A percentile compares a stretch with the other conserved stretches of the same genome.
phyloP scores from a whole-genome alignment of 148 eudicot species.

The Vaccinium myrtillus region DNA sequence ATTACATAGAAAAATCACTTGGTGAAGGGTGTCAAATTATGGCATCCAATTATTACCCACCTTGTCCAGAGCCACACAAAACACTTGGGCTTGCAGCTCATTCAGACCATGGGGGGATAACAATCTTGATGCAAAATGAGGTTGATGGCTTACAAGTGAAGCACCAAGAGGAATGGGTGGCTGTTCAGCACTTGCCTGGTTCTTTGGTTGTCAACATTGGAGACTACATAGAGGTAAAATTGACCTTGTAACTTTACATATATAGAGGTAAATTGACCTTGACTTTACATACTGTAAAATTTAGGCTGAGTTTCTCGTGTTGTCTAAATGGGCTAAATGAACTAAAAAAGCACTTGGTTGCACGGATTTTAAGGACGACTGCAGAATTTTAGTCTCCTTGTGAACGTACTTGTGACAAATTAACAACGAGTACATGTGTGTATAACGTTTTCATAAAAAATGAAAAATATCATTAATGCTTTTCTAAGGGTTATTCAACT shows the following conservation, averaged over 20 bases:
- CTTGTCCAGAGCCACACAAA: constrained; percentile 15
- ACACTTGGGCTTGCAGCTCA: constrained; percentile 28
- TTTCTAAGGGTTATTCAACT: background rate
- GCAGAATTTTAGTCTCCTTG: background rate
- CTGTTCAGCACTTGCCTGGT: background rate
- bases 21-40: background rate
- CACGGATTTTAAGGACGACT: background rate
- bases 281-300: background rate
- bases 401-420: background rate
- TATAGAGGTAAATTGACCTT: constrained; percentile 1
- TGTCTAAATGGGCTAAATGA: too few species aligned
- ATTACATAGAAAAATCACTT: constrained; percentile 1
- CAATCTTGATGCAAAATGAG: constrained; percentile 23
- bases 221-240: constrained; percentile 11
- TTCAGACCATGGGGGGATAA: constrained; percentile 32
- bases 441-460: too few species aligned
- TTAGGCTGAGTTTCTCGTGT: too few species aligned
- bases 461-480: background rate
- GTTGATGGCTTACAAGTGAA: constrained; percentile 27
- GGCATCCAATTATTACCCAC: constrained; percentile 11
- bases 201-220: constrained; percentile 8
- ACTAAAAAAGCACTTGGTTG: too few species aligned
- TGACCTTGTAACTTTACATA: too few species aligned
- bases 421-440: too few species aligned
- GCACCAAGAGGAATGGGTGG: constrained; percentile 20